Evolutionary conservation across 805 yeast species (phyloP), one percentile per base, ranked within the genome.

Genomic region (Saccharomycopsis fibuligera): DNA sequence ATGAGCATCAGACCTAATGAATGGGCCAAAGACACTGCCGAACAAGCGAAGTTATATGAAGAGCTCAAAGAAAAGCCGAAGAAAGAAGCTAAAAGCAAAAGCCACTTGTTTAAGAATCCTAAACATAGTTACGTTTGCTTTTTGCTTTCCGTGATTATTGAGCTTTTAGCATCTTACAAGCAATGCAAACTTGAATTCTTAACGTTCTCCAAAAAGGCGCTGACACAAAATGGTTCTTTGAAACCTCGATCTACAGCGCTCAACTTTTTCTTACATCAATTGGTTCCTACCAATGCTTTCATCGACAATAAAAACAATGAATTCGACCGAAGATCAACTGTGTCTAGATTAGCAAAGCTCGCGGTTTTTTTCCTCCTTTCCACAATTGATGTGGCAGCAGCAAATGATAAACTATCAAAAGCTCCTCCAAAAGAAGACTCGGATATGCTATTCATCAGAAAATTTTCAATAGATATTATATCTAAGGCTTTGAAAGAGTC

Each of bases 171-270:
- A 1, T 85, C 96, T 1, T 90, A 89, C 61, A 83, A 81, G 53
- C 82, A 81, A 53, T 78, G 89, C 44, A 90, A 90, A 61, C 72
- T 85, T 44, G 96, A 89, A 57, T 84, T 90, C 58, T 66, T 89
- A 49, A 81, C 91, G 0, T 90, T 78, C 56, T 79, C 91, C 1
- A 83, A 81, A 68, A 79, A 81, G 60, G 51, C 47, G 58, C 45
- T 58, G 58, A 49, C 54, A 31, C 14, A 44, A 49, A 2, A 41
- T 1, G 76, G 68, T 12, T 59, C 66, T 2, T 66, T 72, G 14
- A 86, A 81, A 58, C 95, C 95, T 2, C 72, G 91, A 25, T 72
- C 87, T 0, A 83, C 95, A 0, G 81, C 91, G 1, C 63, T 90
- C 53, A 86, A 88, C 60, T 78, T 86, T 56, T 73, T 89, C 51